phyloP scores from a whole-genome alignment of 2,329 filamentous ascomycete genomes.

The Phialophora tarda region DNA sequence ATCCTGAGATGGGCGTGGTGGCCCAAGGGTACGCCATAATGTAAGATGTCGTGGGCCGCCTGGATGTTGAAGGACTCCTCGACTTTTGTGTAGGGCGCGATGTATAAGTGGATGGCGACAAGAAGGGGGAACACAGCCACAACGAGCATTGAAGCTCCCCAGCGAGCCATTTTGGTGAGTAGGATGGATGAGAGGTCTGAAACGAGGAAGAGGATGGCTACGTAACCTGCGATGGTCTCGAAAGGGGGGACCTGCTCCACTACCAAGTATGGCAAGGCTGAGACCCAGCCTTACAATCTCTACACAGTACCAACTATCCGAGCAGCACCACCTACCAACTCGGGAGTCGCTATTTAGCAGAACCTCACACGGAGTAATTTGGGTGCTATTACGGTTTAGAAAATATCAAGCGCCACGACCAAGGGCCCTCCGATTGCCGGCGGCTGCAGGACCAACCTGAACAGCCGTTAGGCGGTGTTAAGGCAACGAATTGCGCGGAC shows the following conservation, averaged over 20 bases:
- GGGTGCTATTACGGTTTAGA: not conserved
- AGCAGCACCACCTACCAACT: not conserved
- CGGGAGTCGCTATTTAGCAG: not conserved
- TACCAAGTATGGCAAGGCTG: not conserved
- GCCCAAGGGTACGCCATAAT: conserved; percentile 71
- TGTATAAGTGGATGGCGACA: conserved; percentile 70
- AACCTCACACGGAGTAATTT: not conserved
- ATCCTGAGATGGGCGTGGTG: conserved; percentile 60
- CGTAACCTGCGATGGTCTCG: not conserved
- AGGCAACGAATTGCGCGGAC: not conserved
- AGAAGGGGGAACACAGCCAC: conserved; percentile 57
- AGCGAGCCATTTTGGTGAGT: conserved; percentile 18
- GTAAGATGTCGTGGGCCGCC: conserved; percentile 85
- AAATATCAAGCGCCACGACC: not conserved
- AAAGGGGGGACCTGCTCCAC: not conserved
- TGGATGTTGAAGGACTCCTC: conserved; percentile 99
- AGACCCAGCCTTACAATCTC: conserved; percentile 7
- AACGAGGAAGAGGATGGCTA: not conserved
- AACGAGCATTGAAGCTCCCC: not conserved
- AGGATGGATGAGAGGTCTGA: not conserved
- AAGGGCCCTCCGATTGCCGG: not conserved
- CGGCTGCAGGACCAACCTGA: not conserved
- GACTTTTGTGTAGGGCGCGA: conserved; percentile 92
- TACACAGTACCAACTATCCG: not conserved
- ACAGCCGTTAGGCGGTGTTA: not conserved